Conservation (phyloP, 139 green algal species). For the Coccomyxa sp. region DNA sequence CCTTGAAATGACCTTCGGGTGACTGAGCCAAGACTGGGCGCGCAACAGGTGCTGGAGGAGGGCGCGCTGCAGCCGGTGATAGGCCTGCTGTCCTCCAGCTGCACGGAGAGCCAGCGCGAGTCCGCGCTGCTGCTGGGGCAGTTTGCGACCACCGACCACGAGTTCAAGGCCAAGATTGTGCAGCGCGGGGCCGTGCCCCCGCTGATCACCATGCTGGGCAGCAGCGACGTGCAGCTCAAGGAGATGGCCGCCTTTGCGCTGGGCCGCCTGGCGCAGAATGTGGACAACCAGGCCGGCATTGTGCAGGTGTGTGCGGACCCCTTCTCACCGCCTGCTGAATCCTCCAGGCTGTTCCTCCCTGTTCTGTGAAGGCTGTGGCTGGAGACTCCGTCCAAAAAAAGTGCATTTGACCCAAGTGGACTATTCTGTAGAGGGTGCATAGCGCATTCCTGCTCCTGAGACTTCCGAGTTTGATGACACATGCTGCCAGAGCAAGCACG, state of each 20-base stretch:
- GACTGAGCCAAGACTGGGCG: too few relatives aligned
- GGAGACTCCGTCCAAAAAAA: too few relatives aligned
- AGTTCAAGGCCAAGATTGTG: slow-evolving; percentile 74
- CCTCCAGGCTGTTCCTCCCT: not conserved
- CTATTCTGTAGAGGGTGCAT: too few relatives aligned
- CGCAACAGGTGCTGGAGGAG: slow-evolving; percentile 56
- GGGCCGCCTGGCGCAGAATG: slow-evolving; percentile 89
- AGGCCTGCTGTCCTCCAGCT: slow-evolving; percentile 73
- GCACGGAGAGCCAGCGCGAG: slow-evolving; percentile 91
- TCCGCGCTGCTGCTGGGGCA: slow-evolving; percentile 95
- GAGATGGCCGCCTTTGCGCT: slow-evolving; percentile 99
- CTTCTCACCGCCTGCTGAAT: too few relatives aligned
- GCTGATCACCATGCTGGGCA: slow-evolving; percentile 90
- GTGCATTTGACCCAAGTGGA: too few relatives aligned
- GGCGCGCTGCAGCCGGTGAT: slow-evolving; percentile 98
- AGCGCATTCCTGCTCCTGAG: too few relatives aligned
- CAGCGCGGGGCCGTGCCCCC: slow-evolving; percentile 91
- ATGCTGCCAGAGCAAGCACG: too few relatives aligned
- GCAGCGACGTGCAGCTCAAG: slow-evolving; percentile 67
- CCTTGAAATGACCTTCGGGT: too few relatives aligned
- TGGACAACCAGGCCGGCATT: slow-evolving; percentile 82
- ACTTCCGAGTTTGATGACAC: too few relatives aligned
- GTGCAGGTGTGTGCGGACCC: slow-evolving; percentile 18
- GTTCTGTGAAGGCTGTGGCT: not conserved
- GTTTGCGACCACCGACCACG: slow-evolving; percentile 88